Conservation (phyloP, 2,329 filamentous ascomycete species). For the Neodidymelliopsis sp. region DNA sequence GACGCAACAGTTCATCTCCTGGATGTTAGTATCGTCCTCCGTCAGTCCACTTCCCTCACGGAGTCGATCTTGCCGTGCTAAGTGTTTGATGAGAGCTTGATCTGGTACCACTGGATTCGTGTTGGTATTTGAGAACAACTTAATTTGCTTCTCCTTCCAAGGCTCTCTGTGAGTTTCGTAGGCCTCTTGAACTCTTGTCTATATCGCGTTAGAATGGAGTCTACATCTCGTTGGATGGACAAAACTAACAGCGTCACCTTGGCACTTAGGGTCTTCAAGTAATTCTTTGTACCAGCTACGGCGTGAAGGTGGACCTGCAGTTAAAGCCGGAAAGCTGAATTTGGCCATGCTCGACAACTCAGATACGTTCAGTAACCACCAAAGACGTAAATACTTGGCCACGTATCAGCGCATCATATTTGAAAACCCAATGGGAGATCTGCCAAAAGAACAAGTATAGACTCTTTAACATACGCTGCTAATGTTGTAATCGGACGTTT, state of each 20-base stretch:
- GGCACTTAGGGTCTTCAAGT: conserved; percentile 17
- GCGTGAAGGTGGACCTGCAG: conserved; percentile 16
- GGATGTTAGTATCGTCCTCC: conserved; percentile 4
- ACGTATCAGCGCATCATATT: no score
- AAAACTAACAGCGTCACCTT: conserved; percentile 10
- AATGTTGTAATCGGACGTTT: no score
- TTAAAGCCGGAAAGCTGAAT: conserved; percentile 17
- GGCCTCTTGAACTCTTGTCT: conserved; percentile 11
- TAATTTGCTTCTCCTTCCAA: conserved; percentile 10
- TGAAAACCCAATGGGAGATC: no score
- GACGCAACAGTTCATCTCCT: conserved; percentile 19
- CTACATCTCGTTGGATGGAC: no score
- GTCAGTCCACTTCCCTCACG: not conserved
- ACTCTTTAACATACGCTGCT: no score
- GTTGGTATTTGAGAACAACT: not conserved
- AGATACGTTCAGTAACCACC: no score
- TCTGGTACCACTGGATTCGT: conserved; percentile 16
- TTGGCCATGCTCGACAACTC: not conserved
- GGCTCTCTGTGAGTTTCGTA: conserved; percentile 12
- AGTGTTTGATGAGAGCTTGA: conserved; percentile 20
- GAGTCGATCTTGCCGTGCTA: conserved; percentile 7
- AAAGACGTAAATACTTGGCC: no score
- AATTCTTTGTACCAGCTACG: conserved; percentile 24
- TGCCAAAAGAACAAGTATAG: no score
- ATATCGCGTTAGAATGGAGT: not conserved